phyloP scores from a whole-genome alignment of 306 rosid species.

The Gastrolobium villosum region DNA sequence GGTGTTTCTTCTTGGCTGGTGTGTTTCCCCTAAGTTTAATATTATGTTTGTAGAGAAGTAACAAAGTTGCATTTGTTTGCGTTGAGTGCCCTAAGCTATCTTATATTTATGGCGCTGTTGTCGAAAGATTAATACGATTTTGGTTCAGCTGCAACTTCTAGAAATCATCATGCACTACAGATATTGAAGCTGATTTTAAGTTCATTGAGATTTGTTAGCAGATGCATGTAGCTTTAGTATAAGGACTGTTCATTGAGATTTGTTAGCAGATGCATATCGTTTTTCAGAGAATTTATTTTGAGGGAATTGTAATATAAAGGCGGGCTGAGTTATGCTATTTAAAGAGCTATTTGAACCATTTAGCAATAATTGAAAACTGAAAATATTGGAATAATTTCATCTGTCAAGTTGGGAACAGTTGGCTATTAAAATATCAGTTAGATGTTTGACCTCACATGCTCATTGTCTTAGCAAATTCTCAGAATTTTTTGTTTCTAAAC shows the following conservation, averaged over 20 bases:
- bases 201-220: slow-evolving; percentile 35
- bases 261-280: slow-evolving; percentile 25
- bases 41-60: slow-evolving; percentile 7
- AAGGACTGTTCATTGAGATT: slow-evolving; percentile 27
- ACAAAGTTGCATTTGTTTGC: slow-evolving; percentile 4
- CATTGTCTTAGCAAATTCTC: slow-evolving; percentile 19
- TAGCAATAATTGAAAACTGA: not conserved
- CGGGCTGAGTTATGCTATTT: not conserved
- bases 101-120: slow-evolving; percentile 1
- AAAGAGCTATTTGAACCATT: slow-evolving; percentile 1
- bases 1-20: slow-evolving; percentile 98
- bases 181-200: slow-evolving; percentile 28
- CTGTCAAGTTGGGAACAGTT: slow-evolving; percentile 30
- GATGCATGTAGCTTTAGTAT: slow-evolving; percentile 21
- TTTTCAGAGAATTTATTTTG: slow-evolving; percentile 9
- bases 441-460: slow-evolving; percentile 11
- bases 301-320: slow-evolving; percentile 7
- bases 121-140: not conserved
- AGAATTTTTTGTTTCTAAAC: not conserved
- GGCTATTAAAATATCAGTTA: slow-evolving; percentile 18
- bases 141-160: slow-evolving; percentile 28
- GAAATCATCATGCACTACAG: slow-evolving; percentile 2
- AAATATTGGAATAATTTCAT: not conserved
- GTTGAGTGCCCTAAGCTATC: slow-evolving; percentile 14
- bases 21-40: slow-evolving; percentile 38